A percentile compares a stretch with the other conserved stretches of the same genome.
Evolutionary conservation across 2,329 filamentous ascomycete species (phyloP).

Genomic region (Xylaria sp.): DNA sequence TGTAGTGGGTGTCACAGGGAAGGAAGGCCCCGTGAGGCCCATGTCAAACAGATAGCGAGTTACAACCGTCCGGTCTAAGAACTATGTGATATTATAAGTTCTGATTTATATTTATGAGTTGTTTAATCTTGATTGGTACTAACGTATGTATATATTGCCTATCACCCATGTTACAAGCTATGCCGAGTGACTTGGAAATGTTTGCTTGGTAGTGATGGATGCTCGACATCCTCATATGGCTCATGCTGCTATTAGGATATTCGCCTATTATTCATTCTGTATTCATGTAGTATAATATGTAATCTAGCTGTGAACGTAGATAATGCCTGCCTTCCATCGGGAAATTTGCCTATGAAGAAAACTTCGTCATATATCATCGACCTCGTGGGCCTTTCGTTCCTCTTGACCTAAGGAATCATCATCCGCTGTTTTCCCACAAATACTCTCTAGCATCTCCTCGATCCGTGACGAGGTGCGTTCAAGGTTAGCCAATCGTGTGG

Average conservation of each 20-base stretch:
- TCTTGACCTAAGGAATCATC: slow-evolving; percentile 40
- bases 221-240: not conserved
- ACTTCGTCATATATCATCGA: slow-evolving; percentile 41
- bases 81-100: not conserved
- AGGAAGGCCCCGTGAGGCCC: slow-evolving; percentile 1
- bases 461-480: slow-evolving; percentile 63
- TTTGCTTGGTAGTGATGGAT: slow-evolving; percentile 13
- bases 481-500: slow-evolving; percentile 59
- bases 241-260: not conserved
- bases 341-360: slow-evolving; percentile 35
- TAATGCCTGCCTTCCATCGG: not conserved
- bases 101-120: not conserved
- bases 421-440: slow-evolving; percentile 47
- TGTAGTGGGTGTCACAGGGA: not conserved
- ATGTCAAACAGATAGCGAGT: not conserved
- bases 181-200: not conserved
- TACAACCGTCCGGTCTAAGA: not conserved
- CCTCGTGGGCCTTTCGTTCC: slow-evolving; percentile 44
- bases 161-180: not conserved
- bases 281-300: slow-evolving; percentile 6
- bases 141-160: not conserved
- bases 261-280: not conserved
- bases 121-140: not conserved
- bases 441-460: slow-evolving; percentile 58
- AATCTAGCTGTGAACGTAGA: not conserved